Evolutionary conservation across 2,329 filamentous ascomycete genomes (phyloP).

Genomic region (Exserohilum rostratum): DNA sequence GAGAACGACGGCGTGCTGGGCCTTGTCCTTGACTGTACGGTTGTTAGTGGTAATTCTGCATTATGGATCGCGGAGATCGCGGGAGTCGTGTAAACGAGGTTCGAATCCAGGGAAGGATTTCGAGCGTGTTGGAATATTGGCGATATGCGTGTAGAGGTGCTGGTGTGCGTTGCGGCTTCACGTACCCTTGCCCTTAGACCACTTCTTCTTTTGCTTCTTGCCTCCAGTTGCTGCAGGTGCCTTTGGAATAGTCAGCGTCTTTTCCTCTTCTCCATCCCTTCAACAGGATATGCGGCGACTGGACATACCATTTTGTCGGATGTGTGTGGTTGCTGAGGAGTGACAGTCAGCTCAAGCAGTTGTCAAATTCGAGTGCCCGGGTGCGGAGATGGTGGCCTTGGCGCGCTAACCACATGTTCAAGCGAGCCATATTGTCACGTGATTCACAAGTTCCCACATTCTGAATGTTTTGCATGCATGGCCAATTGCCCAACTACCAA

Average conservation of each 20-base stretch:
- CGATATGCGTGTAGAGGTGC: constrained; percentile 10
- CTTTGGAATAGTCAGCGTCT: constrained; percentile 19
- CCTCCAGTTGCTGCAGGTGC: constrained; percentile 67
- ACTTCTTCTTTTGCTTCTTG: constrained; percentile 86
- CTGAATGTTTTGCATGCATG: neutral
- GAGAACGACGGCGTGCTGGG: constrained; percentile 98
- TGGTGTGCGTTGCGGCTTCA: constrained; percentile 35
- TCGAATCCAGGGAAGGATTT: neutral
- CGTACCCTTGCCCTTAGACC: constrained; percentile 68
- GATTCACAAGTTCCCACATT: neutral
- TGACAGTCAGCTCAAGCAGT: constrained; percentile 19
- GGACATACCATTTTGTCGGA: constrained; percentile 51
- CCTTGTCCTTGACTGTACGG: constrained; percentile 98
- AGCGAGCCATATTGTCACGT: constrained; percentile 25
- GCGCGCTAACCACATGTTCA: constrained; percentile 23
- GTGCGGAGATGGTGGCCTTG: constrained; percentile 31
- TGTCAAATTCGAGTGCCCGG: constrained; percentile 5
- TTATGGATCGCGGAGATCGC: constrained; percentile 9
- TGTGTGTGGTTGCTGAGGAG: constrained; percentile 47
- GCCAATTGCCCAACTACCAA: neutral
- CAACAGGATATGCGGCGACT: neutral
- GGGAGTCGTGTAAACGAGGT: constrained; percentile 3
- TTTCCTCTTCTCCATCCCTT: neutral
- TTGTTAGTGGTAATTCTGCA: constrained; percentile 34
- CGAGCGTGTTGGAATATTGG: neutral